Base-by-base conservation (phyloP, 2,329 filamentous ascomycete species). In the Fusarium sp. region DNA sequence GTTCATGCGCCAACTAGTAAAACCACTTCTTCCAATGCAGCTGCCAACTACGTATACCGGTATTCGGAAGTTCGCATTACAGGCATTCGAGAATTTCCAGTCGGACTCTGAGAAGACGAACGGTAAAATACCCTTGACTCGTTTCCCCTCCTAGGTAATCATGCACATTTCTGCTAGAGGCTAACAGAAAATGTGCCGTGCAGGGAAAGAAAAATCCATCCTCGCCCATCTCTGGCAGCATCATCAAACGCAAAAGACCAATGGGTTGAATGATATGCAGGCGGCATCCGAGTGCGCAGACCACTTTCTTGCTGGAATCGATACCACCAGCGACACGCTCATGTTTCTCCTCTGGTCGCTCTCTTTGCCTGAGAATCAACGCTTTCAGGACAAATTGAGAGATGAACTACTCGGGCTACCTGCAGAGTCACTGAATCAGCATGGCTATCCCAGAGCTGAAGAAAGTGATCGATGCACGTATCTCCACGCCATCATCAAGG, bases 221-320 rank as follows among this genome's bases (percentile, higher is more conserved):
- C 81, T 87, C 10, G 77, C 76, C 1, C 79, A 80, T 9, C 79
- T 88, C 5, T 84, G 82, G 79, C 75, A 80, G 20, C 71, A 82
- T 37, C 81, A 82, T 41, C 23, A 78, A 23, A 67, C 76, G 7
- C 73, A 77, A 4, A 81, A 78, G 35, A 64, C 10, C 13, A 45
- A 45, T 23, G 73, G 77, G 4, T 74, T 87, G 5, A 79, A 82
- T 11, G 84, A 85, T 35, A 73, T 87, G 8, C 85, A 88, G 23
- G 85, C 88, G 43, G 88, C 88, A 1, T 87, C 87, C 0, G 88
- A 90, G 77, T 84, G 82, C 14, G 87, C 87, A 1, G 88, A 90
- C 64, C 88, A 90, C 67, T 82, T 89, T 14, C 80, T 87, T 1
- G 88, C 87, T 0, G 88, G 87, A 0, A 87, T 89, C 11, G 86